A percentile compares a stretch with the other conserved stretches of the same genome.
phyloP scores from a whole-genome alignment of 495 filamentous ascomycete genomes.

The Podospora sp. region DNA sequence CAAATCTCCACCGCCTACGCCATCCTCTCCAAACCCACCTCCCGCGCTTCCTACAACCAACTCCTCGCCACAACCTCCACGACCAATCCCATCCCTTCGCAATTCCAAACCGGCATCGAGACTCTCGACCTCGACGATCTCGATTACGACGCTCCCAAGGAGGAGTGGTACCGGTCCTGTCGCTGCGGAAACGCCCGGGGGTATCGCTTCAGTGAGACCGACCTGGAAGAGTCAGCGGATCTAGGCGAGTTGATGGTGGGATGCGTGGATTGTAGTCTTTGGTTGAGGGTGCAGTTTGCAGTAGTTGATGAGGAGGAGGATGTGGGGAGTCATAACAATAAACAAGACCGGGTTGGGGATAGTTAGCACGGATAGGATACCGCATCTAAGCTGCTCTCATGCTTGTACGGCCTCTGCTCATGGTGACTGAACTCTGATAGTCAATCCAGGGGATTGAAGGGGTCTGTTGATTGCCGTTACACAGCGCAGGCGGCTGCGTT shows the following conservation, averaged over 20 bases:
- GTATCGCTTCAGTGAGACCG: conserved; percentile 67
- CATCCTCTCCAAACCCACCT: conserved; percentile 60
- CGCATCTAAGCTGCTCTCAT: too few relatives aligned
- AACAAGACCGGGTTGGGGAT: background rate
- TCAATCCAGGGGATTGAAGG: too few relatives aligned
- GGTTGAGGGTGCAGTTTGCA: conserved; percentile 73
- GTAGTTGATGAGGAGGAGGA: conserved; percentile 50
- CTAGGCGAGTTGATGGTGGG: conserved; percentile 71
- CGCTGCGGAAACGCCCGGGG: conserved; percentile 79
- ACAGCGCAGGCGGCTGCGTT: background rate
- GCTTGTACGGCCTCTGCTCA: too few relatives aligned
- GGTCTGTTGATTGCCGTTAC: background rate
- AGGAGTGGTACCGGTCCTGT: conserved; percentile 68
- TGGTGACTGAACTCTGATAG: too few relatives aligned
- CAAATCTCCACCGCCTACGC: conserved; percentile 77
- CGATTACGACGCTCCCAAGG: conserved; percentile 49
- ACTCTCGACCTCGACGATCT: conserved; percentile 84
- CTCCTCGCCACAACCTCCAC: conserved; percentile 39
- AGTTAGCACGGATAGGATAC: background rate
- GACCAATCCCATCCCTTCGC: conserved; percentile 18
- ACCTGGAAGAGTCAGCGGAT: conserved; percentile 67
- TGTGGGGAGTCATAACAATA: background rate
- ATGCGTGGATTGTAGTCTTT: conserved; percentile 81
- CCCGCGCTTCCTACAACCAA: conserved; percentile 67
- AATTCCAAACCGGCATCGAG: conserved; percentile 67